Evolutionary conservation across 768 basidiomycete genomes (phyloP), one percentile per base, ranked within the genome.

Genomic region (Psilocybe cubensis): DNA sequence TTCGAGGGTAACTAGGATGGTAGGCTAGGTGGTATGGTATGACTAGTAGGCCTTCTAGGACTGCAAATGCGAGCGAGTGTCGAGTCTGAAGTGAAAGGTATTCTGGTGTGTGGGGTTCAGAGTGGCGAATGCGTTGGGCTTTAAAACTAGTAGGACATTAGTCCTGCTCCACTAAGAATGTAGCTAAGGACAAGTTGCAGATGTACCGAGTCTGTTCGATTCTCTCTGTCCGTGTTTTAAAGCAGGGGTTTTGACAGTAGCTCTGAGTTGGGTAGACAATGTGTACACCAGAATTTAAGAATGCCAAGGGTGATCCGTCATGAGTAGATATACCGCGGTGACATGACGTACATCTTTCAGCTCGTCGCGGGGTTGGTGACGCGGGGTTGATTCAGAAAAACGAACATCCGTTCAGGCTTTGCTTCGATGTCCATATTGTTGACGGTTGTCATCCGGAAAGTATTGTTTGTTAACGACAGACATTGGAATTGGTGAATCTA

Each of bases 21-120:
- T 38, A 14, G 35, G 35, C 35, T 38, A 17, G 35, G 35, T 38
- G 35, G 35, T 11, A n/a, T 38, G n/a, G 35, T n/a, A n/a, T n/a
- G 33, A 35, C 42, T 21, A 44, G 23, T 21, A 21, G 7, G 5
- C 20, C 42, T 44, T 44, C 42, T 44, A 44, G 21, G 42, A 44
- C 42, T 48, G 11, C 27, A 10, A n/a, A 7, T 46, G 14, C 25
- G 25, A 46, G 8, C 31, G 49, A 43, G 29, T 27, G 17, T 51
- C 14, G 46, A 42, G 46, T 42, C 48, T 43, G 38, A 49, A 48
- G 44, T 57, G 56, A 57, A 57, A 24, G 48, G 49, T 57, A 48
- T 58, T 58, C 57, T 58, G 52, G 52, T 43, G 33, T 21, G 46
- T 49, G 35, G 54, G 46, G 28, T 17, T 24, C 38, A 56, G 54